Evolutionary conservation across 2,329 filamentous ascomycete species (phyloP).

Genomic region (Apiospora sp.): DNA sequence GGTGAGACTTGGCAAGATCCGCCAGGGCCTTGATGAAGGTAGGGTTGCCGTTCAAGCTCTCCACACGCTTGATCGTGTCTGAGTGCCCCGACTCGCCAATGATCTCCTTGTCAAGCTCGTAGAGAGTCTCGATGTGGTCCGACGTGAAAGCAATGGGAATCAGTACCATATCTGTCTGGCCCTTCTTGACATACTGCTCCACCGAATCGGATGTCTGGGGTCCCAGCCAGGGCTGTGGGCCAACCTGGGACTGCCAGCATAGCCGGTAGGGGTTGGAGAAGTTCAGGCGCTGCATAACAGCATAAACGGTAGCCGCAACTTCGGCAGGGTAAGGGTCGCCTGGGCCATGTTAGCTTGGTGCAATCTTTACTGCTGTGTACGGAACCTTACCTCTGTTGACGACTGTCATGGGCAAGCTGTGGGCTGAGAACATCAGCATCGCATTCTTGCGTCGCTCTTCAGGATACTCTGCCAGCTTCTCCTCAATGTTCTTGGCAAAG

Average conservation of each 20-base stretch:
- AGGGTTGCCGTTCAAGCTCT: slow-evolving; percentile 89
- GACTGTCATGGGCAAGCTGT: slow-evolving; percentile 96
- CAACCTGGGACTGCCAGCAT: slow-evolving; percentile 98
- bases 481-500: slow-evolving; percentile 91
- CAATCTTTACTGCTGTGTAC: neutral
- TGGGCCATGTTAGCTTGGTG: slow-evolving; percentile 40
- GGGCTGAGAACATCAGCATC: slow-evolving; percentile 90
- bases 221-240: slow-evolving; percentile 92
- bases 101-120: slow-evolving; percentile 92
- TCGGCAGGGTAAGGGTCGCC: slow-evolving; percentile 95
- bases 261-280: slow-evolving; percentile 92
- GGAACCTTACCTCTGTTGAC: slow-evolving; percentile 79
- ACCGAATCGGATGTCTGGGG: slow-evolving; percentile 92
- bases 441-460: slow-evolving; percentile 80
- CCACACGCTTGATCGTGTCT: slow-evolving; percentile 86
- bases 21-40: slow-evolving; percentile 92
- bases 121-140: slow-evolving; percentile 98
- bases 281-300: slow-evolving; percentile 91
- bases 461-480: slow-evolving; percentile 83
- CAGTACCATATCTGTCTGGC: slow-evolving; percentile 88
- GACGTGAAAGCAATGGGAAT: slow-evolving; percentile 98
- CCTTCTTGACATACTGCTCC: slow-evolving; percentile 86
- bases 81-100: slow-evolving; percentile 84
- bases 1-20: slow-evolving; percentile 82
- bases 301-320: slow-evolving; percentile 93